Percentiles rank a stretch among this genome's conserved stretches.
Evolutionary conservation across 768 basidiomycete genomes (phyloP).

Genomic region (Inosperma sp.): DNA sequence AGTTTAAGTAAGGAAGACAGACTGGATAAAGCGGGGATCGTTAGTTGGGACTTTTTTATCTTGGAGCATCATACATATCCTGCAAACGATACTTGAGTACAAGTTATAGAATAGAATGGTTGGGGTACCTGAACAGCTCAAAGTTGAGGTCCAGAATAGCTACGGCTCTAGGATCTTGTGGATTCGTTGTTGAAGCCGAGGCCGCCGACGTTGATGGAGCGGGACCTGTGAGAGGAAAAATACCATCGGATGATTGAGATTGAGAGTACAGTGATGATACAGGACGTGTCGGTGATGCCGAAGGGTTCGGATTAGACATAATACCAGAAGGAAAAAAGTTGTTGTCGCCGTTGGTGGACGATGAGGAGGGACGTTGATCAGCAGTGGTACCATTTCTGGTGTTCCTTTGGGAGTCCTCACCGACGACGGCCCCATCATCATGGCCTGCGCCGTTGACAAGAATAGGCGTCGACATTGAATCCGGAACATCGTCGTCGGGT

Average conservation of each 20-base stretch:
- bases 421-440: not conserved
- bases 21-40: constrained; percentile 48
- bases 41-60: constrained; percentile 40
- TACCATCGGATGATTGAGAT: too few species aligned
- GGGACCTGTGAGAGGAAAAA: not conserved
- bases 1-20: constrained; percentile 5
- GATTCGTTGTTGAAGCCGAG: not conserved
- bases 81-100: constrained; percentile 20
- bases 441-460: not conserved
- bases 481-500: constrained; percentile 42
- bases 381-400: too few species aligned
- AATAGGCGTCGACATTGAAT: constrained; percentile 8
- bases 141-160: constrained; percentile 63
- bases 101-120: not conserved
- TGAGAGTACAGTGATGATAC: too few species aligned
- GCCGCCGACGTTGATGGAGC: constrained; percentile 2
- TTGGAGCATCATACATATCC: constrained; percentile 61
- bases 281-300: too few species aligned
- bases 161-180: constrained; percentile 49
- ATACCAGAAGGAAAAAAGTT: too few species aligned
- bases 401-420: too few species aligned
- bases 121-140: constrained; percentile 61
- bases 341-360: too few species aligned
- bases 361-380: too few species aligned
- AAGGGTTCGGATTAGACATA: too few species aligned